Evolutionary conservation across 345 rosid species (phyloP).

Genomic region (Diplotaxis tenuifolia): DNA sequence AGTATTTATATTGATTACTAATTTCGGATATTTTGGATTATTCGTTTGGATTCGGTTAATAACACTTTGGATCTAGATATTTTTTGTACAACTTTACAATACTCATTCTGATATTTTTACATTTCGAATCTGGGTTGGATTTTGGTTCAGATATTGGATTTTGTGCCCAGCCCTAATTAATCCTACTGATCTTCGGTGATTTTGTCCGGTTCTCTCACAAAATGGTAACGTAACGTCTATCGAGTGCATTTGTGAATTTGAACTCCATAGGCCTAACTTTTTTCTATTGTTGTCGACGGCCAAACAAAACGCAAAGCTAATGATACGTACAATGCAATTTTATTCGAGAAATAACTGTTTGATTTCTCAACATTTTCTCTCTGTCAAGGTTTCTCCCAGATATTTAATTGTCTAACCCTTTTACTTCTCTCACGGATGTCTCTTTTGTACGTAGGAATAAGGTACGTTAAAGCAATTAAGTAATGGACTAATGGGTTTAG

Average conservation of each 20-base stretch:
- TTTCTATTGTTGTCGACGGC: background rate
- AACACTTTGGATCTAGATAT: no score
- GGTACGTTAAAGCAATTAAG: background rate
- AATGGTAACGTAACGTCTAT: slow-evolving; percentile 6
- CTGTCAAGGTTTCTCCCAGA: background rate
- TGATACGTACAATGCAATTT: background rate
- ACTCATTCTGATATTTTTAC: no score
- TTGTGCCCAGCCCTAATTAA: no score
- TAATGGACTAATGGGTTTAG: background rate
- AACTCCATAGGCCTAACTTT: slow-evolving; percentile 12
- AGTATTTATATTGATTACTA: no score
- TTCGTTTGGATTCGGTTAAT: no score
- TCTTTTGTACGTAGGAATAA: background rate
- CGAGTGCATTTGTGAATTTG: background rate
- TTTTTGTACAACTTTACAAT: no score
- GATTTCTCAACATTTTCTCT: background rate
- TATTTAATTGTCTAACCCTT: background rate
- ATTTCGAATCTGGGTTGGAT: no score
- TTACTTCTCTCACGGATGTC: background rate
- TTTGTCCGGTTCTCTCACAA: no score
- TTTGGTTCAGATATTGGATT: no score
- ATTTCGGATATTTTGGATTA: no score
- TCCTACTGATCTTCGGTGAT: no score
- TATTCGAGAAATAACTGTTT: background rate
- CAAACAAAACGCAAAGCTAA: background rate